Percentiles rank a stretch among this genome's conserved stretches.
Evolutionary conservation across 2,329 filamentous ascomycete genomes (phyloP).

Genomic region (Ceratocystis cacaofunesta): DNA sequence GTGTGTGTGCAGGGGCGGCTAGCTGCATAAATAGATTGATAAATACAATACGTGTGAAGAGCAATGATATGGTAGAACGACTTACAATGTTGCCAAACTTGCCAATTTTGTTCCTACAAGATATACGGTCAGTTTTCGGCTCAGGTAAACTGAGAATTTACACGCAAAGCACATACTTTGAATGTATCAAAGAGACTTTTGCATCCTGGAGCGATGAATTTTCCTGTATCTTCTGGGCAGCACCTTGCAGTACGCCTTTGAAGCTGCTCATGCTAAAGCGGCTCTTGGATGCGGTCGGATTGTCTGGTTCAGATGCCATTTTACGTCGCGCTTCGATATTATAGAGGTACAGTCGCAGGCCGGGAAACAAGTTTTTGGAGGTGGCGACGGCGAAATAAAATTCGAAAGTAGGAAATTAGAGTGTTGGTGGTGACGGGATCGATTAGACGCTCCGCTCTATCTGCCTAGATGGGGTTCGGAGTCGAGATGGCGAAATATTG

Average conservation of each 20-base stretch:
- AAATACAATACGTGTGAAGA: no score
- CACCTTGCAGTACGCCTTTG: slow-evolving; percentile 10
- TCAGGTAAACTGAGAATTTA: background rate
- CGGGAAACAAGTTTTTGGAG: background rate
- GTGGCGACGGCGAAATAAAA: background rate
- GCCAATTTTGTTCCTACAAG: slow-evolving; percentile 38
- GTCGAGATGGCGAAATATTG: background rate
- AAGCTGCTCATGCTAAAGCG: slow-evolving; percentile 16
- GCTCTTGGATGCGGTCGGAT: slow-evolving; percentile 6
- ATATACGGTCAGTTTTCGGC: background rate
- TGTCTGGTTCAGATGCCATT: slow-evolving; percentile 8
- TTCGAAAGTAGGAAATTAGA: background rate
- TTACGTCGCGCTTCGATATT: background rate
- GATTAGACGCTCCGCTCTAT: background rate
- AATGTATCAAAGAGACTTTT: slow-evolving; percentile 42
- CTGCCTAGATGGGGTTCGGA: background rate
- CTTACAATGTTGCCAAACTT: slow-evolving; percentile 47
- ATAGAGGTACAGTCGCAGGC: background rate
- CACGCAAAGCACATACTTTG: slow-evolving; percentile 33
- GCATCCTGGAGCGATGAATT: slow-evolving; percentile 13
- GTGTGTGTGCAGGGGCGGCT: background rate
- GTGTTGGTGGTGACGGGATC: background rate
- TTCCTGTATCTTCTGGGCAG: slow-evolving; percentile 12
- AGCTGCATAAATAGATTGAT: background rate
- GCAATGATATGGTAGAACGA: background rate